Evolutionary conservation across 257 asterid species (phyloP).

Genomic region (Plectranthus barbatus): DNA sequence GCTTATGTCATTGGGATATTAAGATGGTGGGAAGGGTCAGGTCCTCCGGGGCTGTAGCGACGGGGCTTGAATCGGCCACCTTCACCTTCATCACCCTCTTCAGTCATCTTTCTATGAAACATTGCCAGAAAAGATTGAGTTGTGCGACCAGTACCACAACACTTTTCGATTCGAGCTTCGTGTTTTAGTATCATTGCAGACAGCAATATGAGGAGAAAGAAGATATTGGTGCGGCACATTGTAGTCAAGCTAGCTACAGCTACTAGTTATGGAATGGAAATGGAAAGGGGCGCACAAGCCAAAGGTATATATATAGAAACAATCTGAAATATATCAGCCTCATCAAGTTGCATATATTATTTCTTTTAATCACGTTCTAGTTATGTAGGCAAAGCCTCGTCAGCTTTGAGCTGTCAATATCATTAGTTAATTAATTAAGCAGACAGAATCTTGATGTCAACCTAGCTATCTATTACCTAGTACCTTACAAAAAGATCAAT

Average conservation of each 20-base stretch:
- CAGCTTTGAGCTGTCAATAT: conserved; percentile 13
- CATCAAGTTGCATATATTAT: background rate
- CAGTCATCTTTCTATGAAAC: conserved; percentile 17
- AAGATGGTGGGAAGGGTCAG: conserved; percentile 45
- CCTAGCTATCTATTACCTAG: background rate
- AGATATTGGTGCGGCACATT: conserved; percentile 24
- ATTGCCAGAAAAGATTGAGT: conserved; percentile 23
- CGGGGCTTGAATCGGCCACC: conserved; percentile 17
- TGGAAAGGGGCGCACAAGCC: background rate
- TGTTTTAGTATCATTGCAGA: conserved; percentile 3
- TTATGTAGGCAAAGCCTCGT: conserved; percentile 16
- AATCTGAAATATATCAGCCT: background rate
- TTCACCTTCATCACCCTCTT: background rate
- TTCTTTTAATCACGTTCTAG: background rate
- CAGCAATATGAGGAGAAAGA: conserved; percentile 22
- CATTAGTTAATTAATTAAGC: conserved; percentile 9
- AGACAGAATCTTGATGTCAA: conserved; percentile 11
- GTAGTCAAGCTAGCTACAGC: background rate
- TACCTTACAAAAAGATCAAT: background rate
- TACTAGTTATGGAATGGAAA: background rate
- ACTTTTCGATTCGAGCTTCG: conserved; percentile 14
- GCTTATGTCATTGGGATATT: background rate
- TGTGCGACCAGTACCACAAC: background rate
- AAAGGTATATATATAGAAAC: conserved; percentile 23
- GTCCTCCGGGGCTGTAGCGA: conserved; percentile 46